Evolutionary conservation across 2,329 filamentous ascomycete genomes (phyloP).

Genomic region (Ophiostoma novo-ulmi): DNA sequence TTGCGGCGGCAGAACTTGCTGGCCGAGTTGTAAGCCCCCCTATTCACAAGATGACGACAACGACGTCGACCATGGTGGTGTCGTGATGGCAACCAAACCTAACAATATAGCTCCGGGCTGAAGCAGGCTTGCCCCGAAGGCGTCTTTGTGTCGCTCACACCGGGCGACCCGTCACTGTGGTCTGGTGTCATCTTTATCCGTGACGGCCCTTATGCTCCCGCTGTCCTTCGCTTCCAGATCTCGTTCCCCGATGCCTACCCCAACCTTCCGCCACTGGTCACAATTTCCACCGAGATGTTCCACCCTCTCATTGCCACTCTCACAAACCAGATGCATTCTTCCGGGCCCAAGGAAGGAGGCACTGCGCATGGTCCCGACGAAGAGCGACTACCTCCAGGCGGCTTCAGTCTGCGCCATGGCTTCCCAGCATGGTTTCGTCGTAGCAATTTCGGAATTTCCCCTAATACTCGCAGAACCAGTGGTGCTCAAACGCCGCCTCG

Average conservation of each 20-base stretch:
- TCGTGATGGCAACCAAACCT: background rate
- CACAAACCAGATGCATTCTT: slow-evolving; percentile 91
- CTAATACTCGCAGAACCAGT: background rate
- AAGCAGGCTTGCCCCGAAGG: slow-evolving; percentile 79
- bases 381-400: slow-evolving; percentile 77
- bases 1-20: slow-evolving; percentile 71
- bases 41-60: background rate
- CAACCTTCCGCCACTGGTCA: slow-evolving; percentile 71
- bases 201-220: slow-evolving; percentile 81
- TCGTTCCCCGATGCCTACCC: slow-evolving; percentile 81
- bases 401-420: slow-evolving; percentile 83
- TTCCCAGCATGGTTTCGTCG: slow-evolving; percentile 87
- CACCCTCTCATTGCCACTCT: slow-evolving; percentile 88
- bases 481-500: slow-evolving; percentile 29
- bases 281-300: slow-evolving; percentile 88
- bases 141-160: slow-evolving; percentile 78
- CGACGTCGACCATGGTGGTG: background rate
- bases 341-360: slow-evolving; percentile 60
- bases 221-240: slow-evolving; percentile 84
- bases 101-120: slow-evolving; percentile 64
- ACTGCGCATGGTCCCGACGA: slow-evolving; percentile 80
- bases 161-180: slow-evolving; percentile 77
- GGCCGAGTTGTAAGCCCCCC: slow-evolving; percentile 66
- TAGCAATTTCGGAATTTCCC: slow-evolving; percentile 18
- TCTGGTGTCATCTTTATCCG: slow-evolving; percentile 87